Evolutionary conservation across 345 rosid genomes (phyloP).

Genomic region (Toxicodendron radicans): DNA sequence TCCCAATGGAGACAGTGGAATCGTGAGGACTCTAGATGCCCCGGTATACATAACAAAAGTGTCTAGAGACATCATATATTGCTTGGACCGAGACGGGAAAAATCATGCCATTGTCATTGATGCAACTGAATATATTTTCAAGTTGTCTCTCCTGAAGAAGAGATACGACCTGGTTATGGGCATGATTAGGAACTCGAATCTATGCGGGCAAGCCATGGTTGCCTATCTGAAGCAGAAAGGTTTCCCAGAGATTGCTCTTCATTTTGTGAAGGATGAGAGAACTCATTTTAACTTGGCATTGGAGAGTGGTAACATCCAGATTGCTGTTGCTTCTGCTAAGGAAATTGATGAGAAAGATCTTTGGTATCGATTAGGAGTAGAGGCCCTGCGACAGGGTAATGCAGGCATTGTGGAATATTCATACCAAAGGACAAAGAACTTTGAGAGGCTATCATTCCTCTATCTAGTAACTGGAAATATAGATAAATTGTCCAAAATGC

Average conservation of each 20-base stretch:
- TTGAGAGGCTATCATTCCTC: slow-evolving; percentile 84
- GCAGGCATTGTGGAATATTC: slow-evolving; percentile 83
- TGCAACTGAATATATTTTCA: slow-evolving; percentile 80
- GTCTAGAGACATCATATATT: slow-evolving; percentile 53
- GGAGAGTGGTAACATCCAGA: slow-evolving; percentile 84
- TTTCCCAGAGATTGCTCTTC: slow-evolving; percentile 92
- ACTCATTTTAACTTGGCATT: slow-evolving; percentile 83
- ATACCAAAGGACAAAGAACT: slow-evolving; percentile 87
- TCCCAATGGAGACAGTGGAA: slow-evolving; percentile 81
- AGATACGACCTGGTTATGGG: slow-evolving; percentile 78
- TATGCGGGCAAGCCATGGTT: slow-evolving; percentile 89
- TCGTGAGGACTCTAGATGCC: slow-evolving; percentile 68
- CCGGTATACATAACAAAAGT: slow-evolving; percentile 77
- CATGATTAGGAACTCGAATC: slow-evolving; percentile 84
- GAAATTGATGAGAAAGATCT: slow-evolving; percentile 82
- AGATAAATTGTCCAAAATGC: slow-evolving; percentile 79
- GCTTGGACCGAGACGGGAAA: slow-evolving; percentile 82
- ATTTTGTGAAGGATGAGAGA: slow-evolving; percentile 87
- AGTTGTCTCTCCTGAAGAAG: slow-evolving; percentile 70
- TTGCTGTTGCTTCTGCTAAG: slow-evolving; percentile 87
- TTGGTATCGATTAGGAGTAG: slow-evolving; percentile 84
- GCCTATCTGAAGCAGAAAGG: slow-evolving; percentile 90
- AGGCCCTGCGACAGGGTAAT: slow-evolving; percentile 94
- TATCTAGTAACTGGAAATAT: slow-evolving; percentile 78
- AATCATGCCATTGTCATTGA: slow-evolving; percentile 58